phyloP scores from a whole-genome alignment of 768 basidiomycete genomes.

The Mycena haematopus region DNA sequence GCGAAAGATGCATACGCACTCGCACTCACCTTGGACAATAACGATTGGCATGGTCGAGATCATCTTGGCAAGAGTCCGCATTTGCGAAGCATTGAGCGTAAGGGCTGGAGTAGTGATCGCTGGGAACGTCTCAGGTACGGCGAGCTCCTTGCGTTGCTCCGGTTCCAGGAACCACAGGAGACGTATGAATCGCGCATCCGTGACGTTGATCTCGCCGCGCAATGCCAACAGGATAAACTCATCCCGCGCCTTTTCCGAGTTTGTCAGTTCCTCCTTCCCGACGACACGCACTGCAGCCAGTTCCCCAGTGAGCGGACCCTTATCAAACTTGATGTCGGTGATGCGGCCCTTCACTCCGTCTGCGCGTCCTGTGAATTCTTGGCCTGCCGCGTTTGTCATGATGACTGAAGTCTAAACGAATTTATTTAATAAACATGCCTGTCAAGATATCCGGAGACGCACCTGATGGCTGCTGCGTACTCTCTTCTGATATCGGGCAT shows the following conservation, averaged over 20 bases:
- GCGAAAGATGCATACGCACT: background rate
- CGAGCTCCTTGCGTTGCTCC: background rate
- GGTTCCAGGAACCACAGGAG: conserved; percentile 4
- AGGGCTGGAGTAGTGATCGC: background rate
- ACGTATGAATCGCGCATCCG: conserved; percentile 13
- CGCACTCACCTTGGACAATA: conserved; percentile 8
- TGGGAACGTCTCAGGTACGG: background rate
- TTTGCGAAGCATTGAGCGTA: conserved; percentile 9
- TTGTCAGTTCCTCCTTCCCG: conserved; percentile 48
- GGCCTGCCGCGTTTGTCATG: conserved; percentile 41
- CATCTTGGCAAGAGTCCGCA: conserved; percentile 1
- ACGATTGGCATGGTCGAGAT: conserved; percentile 9
- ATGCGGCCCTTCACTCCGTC: conserved; percentile 39
- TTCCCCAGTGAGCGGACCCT: conserved; percentile 30
- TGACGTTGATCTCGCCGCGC: conserved; percentile 3
- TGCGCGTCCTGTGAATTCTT: conserved; percentile 41
- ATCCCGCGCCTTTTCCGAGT: conserved; percentile 34
- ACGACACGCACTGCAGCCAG: conserved; percentile 44
- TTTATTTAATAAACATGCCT: background rate
- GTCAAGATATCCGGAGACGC: conserved; percentile 3
- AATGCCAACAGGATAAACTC: conserved; percentile 13
- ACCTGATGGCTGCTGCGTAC: conserved; percentile 47
- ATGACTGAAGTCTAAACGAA: conserved; percentile 40
- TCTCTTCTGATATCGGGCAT: conserved; percentile 50
- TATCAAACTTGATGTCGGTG: conserved; percentile 41